Evolutionary conservation across 495 filamentous ascomycete genomes (phyloP).

Genomic region (Choiromyces venosus): DNA sequence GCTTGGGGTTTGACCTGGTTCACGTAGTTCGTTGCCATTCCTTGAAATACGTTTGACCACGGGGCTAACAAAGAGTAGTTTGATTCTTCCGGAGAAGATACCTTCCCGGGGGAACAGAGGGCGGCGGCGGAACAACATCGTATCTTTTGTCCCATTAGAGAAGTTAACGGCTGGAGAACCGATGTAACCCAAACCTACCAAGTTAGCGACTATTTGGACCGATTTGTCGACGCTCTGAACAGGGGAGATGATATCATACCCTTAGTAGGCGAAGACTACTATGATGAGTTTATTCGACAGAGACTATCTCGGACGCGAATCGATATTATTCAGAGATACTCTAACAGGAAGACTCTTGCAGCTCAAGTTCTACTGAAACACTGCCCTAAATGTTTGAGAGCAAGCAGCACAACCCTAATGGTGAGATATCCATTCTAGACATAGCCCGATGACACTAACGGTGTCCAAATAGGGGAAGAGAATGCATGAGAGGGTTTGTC

Average conservation of each 20-base stretch:
- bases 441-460: neutral
- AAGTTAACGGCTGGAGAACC: neutral
- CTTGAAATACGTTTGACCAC: neutral
- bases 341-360: neutral
- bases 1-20: neutral
- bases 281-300: neutral
- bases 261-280: neutral
- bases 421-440: neutral
- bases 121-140: neutral
- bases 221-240: neutral
- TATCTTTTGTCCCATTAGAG: neutral
- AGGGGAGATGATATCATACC: neutral
- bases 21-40: neutral
- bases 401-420: neutral
- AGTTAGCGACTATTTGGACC: neutral
- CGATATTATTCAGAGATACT: neutral
- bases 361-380: neutral
- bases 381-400: neutral
- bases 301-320: neutral
- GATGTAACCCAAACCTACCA: neutral
- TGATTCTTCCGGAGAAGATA: neutral
- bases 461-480: neutral
- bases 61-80: neutral
- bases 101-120: neutral
- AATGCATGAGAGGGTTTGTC: conserved; percentile 1